phyloP scores from a whole-genome alignment of 1,139 yeast species.

The Nakaseomyces delphensis region DNA sequence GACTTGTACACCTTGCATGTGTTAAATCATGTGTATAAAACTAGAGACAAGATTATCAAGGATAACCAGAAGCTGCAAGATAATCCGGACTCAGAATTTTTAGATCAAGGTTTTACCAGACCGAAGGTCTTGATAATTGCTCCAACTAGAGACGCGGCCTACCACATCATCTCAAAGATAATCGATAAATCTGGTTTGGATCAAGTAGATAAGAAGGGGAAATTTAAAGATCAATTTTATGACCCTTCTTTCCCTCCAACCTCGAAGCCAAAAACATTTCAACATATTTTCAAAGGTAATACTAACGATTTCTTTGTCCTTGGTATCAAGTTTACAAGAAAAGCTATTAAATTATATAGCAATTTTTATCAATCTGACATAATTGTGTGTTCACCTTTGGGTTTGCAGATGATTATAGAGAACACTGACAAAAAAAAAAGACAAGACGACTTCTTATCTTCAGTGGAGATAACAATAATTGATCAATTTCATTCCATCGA shows the following conservation, averaged over 20 bases:
- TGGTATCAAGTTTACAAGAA: conserved; percentile 84
- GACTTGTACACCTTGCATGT: conserved; percentile 63
- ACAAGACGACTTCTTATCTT: conserved; percentile 68
- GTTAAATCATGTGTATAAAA: conserved; percentile 74
- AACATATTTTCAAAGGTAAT: conserved; percentile 74
- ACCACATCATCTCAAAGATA: conserved; percentile 56
- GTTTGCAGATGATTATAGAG: conserved; percentile 65
- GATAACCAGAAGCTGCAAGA: conserved; percentile 54
- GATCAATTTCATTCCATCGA: conserved; percentile 83
- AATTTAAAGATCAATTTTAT: conserved; percentile 64
- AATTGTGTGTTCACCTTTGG: conserved; percentile 86
- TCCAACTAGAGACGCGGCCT: conserved; percentile 79
- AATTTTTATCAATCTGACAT: conserved; percentile 81
- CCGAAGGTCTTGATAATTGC: conserved; percentile 77
- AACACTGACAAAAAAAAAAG: conserved; percentile 48
- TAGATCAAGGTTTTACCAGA: conserved; percentile 94
- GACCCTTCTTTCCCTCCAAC: conserved; percentile 42
- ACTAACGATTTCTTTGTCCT: conserved; percentile 85
- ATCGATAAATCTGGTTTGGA: conserved; percentile 57
- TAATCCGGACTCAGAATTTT: conserved; percentile 41
- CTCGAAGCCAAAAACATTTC: conserved; percentile 76
- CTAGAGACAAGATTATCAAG: conserved; percentile 72
- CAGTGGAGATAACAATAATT: conserved; percentile 70
- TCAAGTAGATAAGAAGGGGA: conserved; percentile 72
- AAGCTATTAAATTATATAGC: conserved; percentile 73